Evolutionary conservation across 108 stramenopile species (phyloP).

Genomic region (Epipyxis sp.): DNA sequence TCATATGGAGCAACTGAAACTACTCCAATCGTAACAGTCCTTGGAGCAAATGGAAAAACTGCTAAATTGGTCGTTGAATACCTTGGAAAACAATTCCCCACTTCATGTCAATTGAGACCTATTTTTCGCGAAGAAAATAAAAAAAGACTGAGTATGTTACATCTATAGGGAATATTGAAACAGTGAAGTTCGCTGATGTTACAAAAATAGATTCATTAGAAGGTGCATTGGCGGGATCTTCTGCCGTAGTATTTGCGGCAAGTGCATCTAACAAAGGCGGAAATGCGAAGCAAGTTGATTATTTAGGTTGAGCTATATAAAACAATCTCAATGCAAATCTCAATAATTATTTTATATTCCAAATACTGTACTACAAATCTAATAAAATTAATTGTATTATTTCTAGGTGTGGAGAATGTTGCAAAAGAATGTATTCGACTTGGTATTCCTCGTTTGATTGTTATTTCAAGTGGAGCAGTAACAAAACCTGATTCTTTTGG

Average conservation of each 20-base stretch:
- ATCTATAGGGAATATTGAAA: slow-evolving; percentile 33
- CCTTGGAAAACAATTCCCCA: slow-evolving; percentile 30
- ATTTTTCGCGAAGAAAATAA: slow-evolving; percentile 23
- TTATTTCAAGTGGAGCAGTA: slow-evolving; percentile 72
- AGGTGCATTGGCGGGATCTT: slow-evolving; percentile 49
- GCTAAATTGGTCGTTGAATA: slow-evolving; percentile 39
- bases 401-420: neutral
- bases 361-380: too few relatives aligned
- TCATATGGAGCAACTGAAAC: too few relatives aligned
- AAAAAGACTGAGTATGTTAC: neutral
- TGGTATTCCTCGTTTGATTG: slow-evolving; percentile 65
- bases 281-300: slow-evolving; percentile 68
- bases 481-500: slow-evolving; percentile 66
- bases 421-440: slow-evolving; percentile 63
- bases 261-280: slow-evolving; percentile 70
- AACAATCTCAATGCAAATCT: too few relatives aligned
- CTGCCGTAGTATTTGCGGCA: slow-evolving; percentile 78
- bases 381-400: too few relatives aligned
- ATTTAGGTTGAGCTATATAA: too few relatives aligned
- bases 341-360: too few relatives aligned
- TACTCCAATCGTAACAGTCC: neutral
- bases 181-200: slow-evolving; percentile 57
- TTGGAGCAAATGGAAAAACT: slow-evolving; percentile 36
- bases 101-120: slow-evolving; percentile 35
- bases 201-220: slow-evolving; percentile 51